These are phyloP conservation scores for Penicillium sp. DNA, from an alignment of 2,329 filamentous ascomycete genomes.

Conservation along the genomic window DNA sequence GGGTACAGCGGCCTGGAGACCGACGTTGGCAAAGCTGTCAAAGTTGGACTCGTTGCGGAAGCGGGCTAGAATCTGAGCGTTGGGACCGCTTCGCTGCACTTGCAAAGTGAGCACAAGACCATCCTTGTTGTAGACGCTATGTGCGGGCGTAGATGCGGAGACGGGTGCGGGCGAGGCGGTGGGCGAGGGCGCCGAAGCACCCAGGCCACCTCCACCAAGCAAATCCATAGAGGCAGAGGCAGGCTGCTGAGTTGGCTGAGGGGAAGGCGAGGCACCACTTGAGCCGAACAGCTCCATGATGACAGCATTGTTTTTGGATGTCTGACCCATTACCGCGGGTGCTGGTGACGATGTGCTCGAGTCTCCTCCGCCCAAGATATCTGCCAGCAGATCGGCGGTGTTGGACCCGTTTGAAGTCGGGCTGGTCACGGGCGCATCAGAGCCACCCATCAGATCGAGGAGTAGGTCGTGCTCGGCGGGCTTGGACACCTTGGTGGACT, in stretches of 20 bases:
- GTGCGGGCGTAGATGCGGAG: slow-evolving; percentile 52
- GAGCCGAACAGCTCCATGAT: slow-evolving; percentile 89
- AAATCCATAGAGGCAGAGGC: slow-evolving; percentile 46
- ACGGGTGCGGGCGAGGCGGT: slow-evolving; percentile 56
- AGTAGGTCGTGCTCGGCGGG: slow-evolving; percentile 89
- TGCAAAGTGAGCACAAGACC: slow-evolving; percentile 79
- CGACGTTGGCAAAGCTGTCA: slow-evolving; percentile 70
- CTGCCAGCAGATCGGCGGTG: slow-evolving; percentile 84
- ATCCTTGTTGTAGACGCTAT: slow-evolving; percentile 84
- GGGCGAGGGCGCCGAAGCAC: slow-evolving; percentile 37
- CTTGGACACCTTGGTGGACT: slow-evolving; percentile 74
- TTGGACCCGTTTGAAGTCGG: slow-evolving; percentile 63
- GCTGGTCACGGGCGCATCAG: slow-evolving; percentile 65
- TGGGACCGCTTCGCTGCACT: slow-evolving; percentile 71
- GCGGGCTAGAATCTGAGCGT: slow-evolving; percentile 78
- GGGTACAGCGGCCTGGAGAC: slow-evolving; percentile 90
- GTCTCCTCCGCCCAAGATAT: slow-evolving; percentile 82
- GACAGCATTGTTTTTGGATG: slow-evolving; percentile 63
- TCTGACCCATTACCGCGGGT: slow-evolving; percentile 55
- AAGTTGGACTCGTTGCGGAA: slow-evolving; percentile 78
- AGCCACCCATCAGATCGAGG: slow-evolving; percentile 86
- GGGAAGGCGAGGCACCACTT: slow-evolving; percentile 52
- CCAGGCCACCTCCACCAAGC: slow-evolving; percentile 47
- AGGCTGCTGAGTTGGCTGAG: slow-evolving; percentile 48
- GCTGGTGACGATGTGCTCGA: slow-evolving; percentile 59